A percentile compares a stretch with the other conserved stretches of the same genome.
These are phyloP conservation scores for Rhododendron kiyosumense DNA, from an alignment of 148 eudicot species.

Conservation along the genomic window DNA sequence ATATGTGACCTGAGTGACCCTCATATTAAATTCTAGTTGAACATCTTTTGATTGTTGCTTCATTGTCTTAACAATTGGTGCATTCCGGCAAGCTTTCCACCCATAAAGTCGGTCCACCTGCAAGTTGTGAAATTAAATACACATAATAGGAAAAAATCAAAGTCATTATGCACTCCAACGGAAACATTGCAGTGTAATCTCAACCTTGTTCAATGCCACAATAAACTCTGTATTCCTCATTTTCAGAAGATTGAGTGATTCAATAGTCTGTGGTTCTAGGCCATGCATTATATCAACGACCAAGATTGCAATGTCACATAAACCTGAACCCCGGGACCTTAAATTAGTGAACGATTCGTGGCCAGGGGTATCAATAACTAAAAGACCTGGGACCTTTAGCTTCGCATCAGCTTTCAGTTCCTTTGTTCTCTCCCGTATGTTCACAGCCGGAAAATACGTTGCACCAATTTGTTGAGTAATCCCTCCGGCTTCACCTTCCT, in stretches of 20 bases:
- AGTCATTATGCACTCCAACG: neutral
- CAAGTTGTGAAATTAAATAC: constrained; percentile 7
- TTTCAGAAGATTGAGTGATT: constrained; percentile 83
- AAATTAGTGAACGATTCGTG: constrained; percentile 86
- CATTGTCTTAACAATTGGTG: constrained; percentile 71
- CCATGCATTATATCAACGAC: constrained; percentile 98
- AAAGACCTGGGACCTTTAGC: constrained; percentile 83
- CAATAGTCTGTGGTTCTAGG: constrained; percentile 88
- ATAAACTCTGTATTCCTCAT: constrained; percentile 87
- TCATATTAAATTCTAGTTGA: constrained; percentile 61
- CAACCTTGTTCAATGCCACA: constrained; percentile 88
- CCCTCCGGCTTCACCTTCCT: constrained; percentile 99
- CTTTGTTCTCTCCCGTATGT: constrained; percentile 80
- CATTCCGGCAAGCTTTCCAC: constrained; percentile 72
- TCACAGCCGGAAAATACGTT: constrained; percentile 84
- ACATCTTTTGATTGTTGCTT: constrained; percentile 83
- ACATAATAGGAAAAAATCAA: constrained; percentile 4
- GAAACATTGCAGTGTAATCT: constrained; percentile 12
- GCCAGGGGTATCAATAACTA: constrained; percentile 94
- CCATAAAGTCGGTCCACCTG: constrained; percentile 94
- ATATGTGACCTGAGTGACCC: constrained; percentile 53
- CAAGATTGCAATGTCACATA: constrained; percentile 93
- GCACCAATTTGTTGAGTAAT: constrained; percentile 97
- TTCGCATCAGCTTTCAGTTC: constrained; percentile 93
- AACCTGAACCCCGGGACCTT: constrained; percentile 87